Percentiles rank a stretch among this genome's conserved stretches.
Conservation (phyloP, 495 filamentous ascomycete species). For the Articulospora tetracladia region DNA sequence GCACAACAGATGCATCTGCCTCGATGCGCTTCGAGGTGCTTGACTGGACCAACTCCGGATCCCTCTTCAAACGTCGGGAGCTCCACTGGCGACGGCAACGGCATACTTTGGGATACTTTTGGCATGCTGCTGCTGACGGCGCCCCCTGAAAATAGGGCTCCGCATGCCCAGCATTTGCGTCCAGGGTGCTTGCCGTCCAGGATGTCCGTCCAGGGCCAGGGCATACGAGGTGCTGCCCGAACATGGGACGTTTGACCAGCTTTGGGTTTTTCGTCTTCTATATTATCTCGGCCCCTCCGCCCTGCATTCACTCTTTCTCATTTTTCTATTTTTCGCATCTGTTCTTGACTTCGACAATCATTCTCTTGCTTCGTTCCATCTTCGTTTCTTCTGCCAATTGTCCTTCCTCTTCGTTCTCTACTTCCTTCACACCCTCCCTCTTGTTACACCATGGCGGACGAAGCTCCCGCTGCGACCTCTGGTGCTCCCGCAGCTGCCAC, state of each 20-base stretch:
- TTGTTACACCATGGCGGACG: conserved; percentile 12
- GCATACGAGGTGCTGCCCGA: not conserved
- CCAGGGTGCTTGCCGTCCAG: too few relatives aligned
- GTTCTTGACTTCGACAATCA: not conserved
- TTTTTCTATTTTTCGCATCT: too few relatives aligned
- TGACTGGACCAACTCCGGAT: not conserved
- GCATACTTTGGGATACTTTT: too few relatives aligned
- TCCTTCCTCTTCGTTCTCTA: not conserved
- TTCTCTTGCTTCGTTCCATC: not conserved
- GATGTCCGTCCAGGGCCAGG: too few relatives aligned
- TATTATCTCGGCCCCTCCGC: not conserved
- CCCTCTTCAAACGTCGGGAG: not conserved
- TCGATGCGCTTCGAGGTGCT: too few relatives aligned
- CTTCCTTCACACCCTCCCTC: not conserved
- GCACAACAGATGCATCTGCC: too few relatives aligned
- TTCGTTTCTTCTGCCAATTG: not conserved
- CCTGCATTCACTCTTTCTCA: not conserved
- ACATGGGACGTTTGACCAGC: not conserved
- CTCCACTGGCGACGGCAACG: not conserved
- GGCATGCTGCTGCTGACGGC: not conserved
- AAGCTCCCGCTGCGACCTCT: not conserved
- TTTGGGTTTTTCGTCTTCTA: not conserved
- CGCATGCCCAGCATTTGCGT: not conserved
- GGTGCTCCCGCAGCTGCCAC: not conserved
- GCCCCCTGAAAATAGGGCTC: not conserved